These are phyloP conservation scores for Phytophthora sp. DNA, from an alignment of 352 stramenopile species.

Conservation along the genomic window DNA sequence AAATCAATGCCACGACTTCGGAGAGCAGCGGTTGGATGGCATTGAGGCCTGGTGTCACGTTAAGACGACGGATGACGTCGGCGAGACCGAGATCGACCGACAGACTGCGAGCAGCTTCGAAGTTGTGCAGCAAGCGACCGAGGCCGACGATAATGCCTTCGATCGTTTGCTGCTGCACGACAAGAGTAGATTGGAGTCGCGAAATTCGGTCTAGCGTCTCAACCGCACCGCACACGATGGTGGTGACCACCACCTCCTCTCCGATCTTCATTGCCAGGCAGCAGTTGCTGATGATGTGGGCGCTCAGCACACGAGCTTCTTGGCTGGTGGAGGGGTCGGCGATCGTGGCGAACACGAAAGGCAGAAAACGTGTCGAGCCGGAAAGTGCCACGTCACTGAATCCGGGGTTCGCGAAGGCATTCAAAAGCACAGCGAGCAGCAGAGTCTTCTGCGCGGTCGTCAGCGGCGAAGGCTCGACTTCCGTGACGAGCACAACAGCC, in stretches of 20 bases:
- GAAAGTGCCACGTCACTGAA: conserved; percentile 61
- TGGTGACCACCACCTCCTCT: conserved; percentile 75
- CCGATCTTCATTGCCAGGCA: conserved; percentile 68
- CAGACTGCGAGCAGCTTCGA: conserved; percentile 61
- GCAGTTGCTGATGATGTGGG: conserved; percentile 75
- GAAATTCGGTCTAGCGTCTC: conserved; percentile 75
- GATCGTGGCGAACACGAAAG: conserved; percentile 72
- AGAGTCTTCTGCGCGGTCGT: conserved; percentile 59
- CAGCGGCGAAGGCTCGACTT: conserved; percentile 36
- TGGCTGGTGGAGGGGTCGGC: conserved; percentile 40
- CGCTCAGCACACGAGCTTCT: conserved; percentile 59
- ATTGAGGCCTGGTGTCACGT: conserved; percentile 43
- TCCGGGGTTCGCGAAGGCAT: conserved; percentile 60
- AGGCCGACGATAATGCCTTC: conserved; percentile 72
- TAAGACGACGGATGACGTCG: conserved; percentile 67
- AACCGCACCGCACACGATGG: conserved; percentile 68
- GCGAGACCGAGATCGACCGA: conserved; percentile 68
- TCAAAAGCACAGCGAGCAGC: conserved; percentile 66
- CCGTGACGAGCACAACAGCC: conserved; percentile 42
- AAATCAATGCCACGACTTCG: conserved; percentile 72
- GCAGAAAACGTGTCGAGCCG: conserved; percentile 55
- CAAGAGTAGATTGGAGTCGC: conserved; percentile 36
- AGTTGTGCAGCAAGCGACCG: conserved; percentile 67
- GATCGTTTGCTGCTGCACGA: conserved; percentile 50
- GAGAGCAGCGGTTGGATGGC: conserved; percentile 62